Evolutionary conservation across 306 rosid genomes (phyloP).

Genomic region (Purshia tridentata): DNA sequence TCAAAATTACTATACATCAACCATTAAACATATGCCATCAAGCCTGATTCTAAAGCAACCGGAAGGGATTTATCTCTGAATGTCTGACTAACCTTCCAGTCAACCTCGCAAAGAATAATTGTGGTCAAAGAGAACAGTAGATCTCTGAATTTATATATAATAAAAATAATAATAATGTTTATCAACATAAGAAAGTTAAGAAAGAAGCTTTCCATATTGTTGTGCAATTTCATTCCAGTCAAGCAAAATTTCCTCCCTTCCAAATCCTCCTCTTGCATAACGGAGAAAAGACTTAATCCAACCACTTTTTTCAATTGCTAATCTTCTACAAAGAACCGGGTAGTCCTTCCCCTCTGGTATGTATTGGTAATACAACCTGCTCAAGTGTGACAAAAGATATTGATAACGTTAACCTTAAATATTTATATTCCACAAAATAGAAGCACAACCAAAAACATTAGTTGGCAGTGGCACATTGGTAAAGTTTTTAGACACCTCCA

Average conservation of each 20-base stretch:
- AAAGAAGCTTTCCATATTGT: slow-evolving; percentile 56
- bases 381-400: slow-evolving; percentile 9
- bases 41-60: too few relatives aligned
- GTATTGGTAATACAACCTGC: slow-evolving; percentile 86
- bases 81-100: too few relatives aligned
- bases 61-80: too few relatives aligned
- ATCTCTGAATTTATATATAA: too few relatives aligned
- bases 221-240: slow-evolving; percentile 93
- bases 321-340: slow-evolving; percentile 77
- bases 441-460: background rate
- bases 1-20: too few relatives aligned
- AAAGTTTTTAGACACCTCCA: background rate
- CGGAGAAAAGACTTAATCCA: slow-evolving; percentile 42
- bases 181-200: background rate
- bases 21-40: too few relatives aligned
- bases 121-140: too few relatives aligned
- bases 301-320: slow-evolving; percentile 32
- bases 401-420: background rate
- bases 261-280: slow-evolving; percentile 31
- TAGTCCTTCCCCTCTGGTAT: slow-evolving; percentile 91
- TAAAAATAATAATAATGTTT: too few relatives aligned
- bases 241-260: slow-evolving; percentile 62
- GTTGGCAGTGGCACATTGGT: background rate
- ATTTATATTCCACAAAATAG: background rate
- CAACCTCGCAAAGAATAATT: too few relatives aligned